A percentile compares a stretch with the other conserved stretches of the same genome.
Evolutionary conservation across 2,329 filamentous ascomycete species (phyloP).

Genomic region (Podosphaera fusca): DNA sequence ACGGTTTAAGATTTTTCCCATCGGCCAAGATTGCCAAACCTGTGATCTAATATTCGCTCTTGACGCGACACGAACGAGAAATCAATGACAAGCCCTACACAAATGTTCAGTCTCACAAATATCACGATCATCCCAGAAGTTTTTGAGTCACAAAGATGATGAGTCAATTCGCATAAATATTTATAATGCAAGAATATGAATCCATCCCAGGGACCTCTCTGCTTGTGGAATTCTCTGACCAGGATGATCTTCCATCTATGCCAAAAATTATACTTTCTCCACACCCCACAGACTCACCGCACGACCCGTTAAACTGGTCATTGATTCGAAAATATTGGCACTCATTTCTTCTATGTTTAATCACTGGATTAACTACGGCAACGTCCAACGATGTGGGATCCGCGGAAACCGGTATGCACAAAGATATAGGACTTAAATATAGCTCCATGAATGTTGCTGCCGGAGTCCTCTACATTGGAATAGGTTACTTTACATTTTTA

Average conservation of each 20-base stretch:
- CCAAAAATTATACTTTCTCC: slow-evolving; percentile 24
- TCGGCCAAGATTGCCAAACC: too few relatives aligned
- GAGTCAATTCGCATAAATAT: neutral
- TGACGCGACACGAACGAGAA: too few relatives aligned
- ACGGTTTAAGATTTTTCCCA: too few relatives aligned
- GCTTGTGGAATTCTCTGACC: slow-evolving; percentile 5
- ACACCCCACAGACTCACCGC: slow-evolving; percentile 27
- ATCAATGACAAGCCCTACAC: too few relatives aligned
- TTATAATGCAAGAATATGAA: slow-evolving; percentile 4
- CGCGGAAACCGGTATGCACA: slow-evolving; percentile 25
- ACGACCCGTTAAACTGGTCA: slow-evolving; percentile 30
- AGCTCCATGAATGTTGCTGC: slow-evolving; percentile 31
- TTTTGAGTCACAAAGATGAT: too few relatives aligned
- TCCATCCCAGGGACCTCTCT: slow-evolving; percentile 10
- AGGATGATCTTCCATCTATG: slow-evolving; percentile 12
- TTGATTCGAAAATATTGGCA: slow-evolving; percentile 25
- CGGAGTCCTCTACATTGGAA: slow-evolving; percentile 30
- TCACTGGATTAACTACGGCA: slow-evolving; percentile 29
- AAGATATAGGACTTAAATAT: slow-evolving; percentile 27
- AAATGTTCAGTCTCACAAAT: too few relatives aligned
- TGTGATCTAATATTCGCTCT: too few relatives aligned
- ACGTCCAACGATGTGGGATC: slow-evolving; percentile 31
- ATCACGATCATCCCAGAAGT: too few relatives aligned
- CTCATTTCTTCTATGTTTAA: slow-evolving; percentile 26
- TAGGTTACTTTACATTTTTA: slow-evolving; percentile 31